Evolutionary conservation across 306 rosid genomes (phyloP).

Genomic region (Trifolium repens): DNA sequence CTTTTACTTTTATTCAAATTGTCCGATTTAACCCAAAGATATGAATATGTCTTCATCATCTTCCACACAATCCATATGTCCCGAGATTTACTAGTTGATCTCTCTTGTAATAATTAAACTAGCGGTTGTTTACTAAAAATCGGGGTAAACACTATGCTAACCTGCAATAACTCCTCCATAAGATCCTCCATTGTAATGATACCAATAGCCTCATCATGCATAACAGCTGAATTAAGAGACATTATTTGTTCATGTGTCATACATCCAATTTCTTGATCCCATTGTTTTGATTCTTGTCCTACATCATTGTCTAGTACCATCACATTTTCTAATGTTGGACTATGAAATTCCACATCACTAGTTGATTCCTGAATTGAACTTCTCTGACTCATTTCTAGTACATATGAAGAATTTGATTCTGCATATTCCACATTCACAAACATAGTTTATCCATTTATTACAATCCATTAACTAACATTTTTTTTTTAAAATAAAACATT

Average conservation of each 20-base stretch:
- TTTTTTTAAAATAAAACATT: too few species aligned
- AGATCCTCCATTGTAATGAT: conserved; percentile 91
- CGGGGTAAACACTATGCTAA: conserved; percentile 46
- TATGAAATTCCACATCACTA: conserved; percentile 40
- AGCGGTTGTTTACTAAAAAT: too few species aligned
- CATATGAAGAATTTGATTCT: conserved; percentile 40
- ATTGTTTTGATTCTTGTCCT: conserved; percentile 27
- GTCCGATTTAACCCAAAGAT: too few species aligned
- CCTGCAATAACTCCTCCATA: conserved; percentile 86
- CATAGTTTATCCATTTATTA: conserved; percentile 10
- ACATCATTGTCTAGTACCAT: conserved; percentile 41
- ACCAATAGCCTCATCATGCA: conserved; percentile 69
- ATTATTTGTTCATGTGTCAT: conserved; percentile 44
- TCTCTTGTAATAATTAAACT: too few species aligned
- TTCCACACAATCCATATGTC: too few species aligned
- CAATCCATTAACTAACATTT: neutral
- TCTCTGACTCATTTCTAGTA: conserved; percentile 40
- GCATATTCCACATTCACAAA: conserved; percentile 14
- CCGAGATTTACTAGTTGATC: too few species aligned
- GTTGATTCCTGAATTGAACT: conserved; percentile 11
- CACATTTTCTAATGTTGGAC: conserved; percentile 41
- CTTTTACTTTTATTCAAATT: too few species aligned
- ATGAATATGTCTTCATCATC: too few species aligned
- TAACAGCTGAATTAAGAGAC: conserved; percentile 40
- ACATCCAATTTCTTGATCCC: conserved; percentile 35